Evolutionary conservation across 2,329 filamentous ascomycete genomes (phyloP), one percentile per base, ranked within the genome.

Genomic region (Paramyrothecium sp.): DNA sequence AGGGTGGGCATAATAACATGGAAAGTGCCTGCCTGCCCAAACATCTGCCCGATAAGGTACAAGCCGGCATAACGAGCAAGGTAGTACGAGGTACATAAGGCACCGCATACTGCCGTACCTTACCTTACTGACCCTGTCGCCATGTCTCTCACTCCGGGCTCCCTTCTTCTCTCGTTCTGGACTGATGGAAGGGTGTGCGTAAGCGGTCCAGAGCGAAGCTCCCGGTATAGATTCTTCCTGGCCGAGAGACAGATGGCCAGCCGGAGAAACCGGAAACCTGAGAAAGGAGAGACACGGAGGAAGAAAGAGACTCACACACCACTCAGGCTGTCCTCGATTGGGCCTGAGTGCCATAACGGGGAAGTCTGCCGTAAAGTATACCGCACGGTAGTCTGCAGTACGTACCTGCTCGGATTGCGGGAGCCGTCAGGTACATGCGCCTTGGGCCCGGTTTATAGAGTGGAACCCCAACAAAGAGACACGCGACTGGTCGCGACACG

Each of bases 401-500:
- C n/a, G n/a, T n/a, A n/a, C n/a, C n/a, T n/a, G n/a, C n/a, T n/a
- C n/a, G n/a, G n/a, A n/a, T n/a, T n/a, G n/a, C n/a, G n/a, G n/a
- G n/a, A n/a, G n/a, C n/a, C n/a, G 26, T 30, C 26, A 30, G 38
- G 57, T 53, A 44, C 38, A n/a, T 54, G 33, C 16, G 16, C n/a
- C 21, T 26, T 44, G 13, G 13, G 38, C 38, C 38, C 13, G 13
- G 38, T 16, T 19, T 19, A 16, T 19, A 17, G 38, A 17, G 38
- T 44, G 38, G 38, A 19, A 63, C 60, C 55, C 57, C 57, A 62
- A 62, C 54, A 59, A 59, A 65, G 55, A 63, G 63, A 73, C 71
- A 71, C 71, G 71, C 69, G 65, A 59, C 48, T 54, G 60, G 55
- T 59, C 70, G 71, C 67, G 72, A 62, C 49, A 48, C 60, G 61